Percentiles rank a stretch among this genome's conserved stretches.
Conservation (phyloP, 225 moss, liverwort and hornwort species). For the Climacium dendroides region DNA sequence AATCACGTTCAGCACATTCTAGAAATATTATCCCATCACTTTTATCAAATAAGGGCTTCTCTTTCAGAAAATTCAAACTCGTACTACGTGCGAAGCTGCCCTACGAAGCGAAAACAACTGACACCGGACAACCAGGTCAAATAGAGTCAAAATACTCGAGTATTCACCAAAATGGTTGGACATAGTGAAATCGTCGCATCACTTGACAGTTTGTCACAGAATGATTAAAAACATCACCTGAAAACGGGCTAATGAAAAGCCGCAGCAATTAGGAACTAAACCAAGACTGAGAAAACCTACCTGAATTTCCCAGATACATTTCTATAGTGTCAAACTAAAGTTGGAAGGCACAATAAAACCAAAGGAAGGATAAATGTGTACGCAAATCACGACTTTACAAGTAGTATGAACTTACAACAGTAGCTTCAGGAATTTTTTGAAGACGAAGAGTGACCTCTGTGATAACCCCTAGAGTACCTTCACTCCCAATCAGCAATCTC, state of each 20-base stretch:
- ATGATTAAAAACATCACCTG: not conserved
- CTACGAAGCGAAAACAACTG: not conserved
- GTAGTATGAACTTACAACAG: conserved; percentile 58
- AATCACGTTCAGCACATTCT: not conserved
- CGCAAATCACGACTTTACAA: not conserved
- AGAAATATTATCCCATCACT: not conserved
- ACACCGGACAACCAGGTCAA: not conserved
- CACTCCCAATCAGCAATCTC: conserved; percentile 86
- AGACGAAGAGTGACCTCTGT: conserved; percentile 92
- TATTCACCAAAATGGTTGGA: not conserved
- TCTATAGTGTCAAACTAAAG: not conserved
- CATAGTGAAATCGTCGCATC: not conserved
- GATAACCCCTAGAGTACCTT: conserved; percentile 89
- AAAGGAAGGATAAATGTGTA: not conserved
- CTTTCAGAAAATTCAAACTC: not conserved
- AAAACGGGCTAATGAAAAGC: not conserved
- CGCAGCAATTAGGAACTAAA: not conserved
- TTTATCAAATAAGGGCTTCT: not conserved
- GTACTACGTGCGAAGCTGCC: not conserved
- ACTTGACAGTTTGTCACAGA: not conserved
- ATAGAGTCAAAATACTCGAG: not conserved
- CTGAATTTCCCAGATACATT: not conserved
- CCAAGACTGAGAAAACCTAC: not conserved
- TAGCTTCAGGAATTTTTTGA: conserved; percentile 85
- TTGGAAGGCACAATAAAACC: not conserved